Percentiles rank a stretch among this genome's conserved stretches.
Conservation (phyloP, 306 rosid species). For the Trifolium dubium region DNA sequence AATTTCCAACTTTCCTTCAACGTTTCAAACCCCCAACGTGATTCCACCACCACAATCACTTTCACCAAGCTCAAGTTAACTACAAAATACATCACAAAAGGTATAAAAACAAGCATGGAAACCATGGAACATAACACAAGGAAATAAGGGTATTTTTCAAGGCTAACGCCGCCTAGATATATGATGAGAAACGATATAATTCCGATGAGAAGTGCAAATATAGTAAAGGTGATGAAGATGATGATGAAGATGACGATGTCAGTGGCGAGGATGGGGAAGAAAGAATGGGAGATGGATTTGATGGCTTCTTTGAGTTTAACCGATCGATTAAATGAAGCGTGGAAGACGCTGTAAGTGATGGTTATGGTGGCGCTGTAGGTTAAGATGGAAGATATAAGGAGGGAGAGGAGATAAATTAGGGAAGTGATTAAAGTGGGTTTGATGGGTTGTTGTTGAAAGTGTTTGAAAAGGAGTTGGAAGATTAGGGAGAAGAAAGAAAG, state of each 20-base stretch:
- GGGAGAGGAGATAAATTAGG: constrained; percentile 21
- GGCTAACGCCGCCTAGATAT: background rate
- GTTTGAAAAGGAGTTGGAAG: constrained; percentile 36
- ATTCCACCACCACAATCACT: constrained; percentile 25
- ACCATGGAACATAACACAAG: background rate
- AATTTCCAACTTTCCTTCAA: constrained; percentile 17
- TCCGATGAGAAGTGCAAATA: background rate
- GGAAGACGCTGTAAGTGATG: constrained; percentile 60
- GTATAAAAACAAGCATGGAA: background rate
- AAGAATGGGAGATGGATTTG: constrained; percentile 48
- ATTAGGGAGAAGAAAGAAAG: constrained; percentile 51
- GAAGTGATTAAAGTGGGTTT: background rate
- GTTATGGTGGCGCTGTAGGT: constrained; percentile 48
- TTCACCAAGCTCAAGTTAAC: constrained; percentile 5
- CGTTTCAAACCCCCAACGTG: constrained; percentile 19
- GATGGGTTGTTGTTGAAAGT: constrained; percentile 14
- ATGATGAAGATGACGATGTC: constrained; percentile 29
- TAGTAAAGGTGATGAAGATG: background rate
- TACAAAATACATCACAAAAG: background rate
- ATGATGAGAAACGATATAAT: constrained; percentile 12
- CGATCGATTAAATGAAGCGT: constrained; percentile 56
- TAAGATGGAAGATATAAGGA: constrained; percentile 36
- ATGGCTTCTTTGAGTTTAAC: constrained; percentile 55
- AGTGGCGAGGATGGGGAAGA: constrained; percentile 56
- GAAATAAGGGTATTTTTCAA: background rate